Conservation (phyloP, 2,329 filamentous ascomycete genomes). For the Hymenoscyphus scutula region DNA sequence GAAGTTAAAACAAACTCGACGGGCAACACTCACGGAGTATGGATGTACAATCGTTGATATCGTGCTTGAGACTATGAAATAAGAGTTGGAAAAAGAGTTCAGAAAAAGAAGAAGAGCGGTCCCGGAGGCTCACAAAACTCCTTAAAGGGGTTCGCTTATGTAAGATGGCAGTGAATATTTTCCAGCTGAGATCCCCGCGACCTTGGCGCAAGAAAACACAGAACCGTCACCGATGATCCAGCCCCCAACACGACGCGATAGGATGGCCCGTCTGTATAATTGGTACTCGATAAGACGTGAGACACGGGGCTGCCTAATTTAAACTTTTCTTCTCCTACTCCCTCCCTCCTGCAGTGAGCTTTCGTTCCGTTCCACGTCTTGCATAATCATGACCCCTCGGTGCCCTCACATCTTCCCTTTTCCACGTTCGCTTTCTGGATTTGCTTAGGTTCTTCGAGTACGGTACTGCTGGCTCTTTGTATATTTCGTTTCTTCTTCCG, state of each 20-base stretch:
- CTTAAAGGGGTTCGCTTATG: background rate
- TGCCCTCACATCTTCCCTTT: background rate
- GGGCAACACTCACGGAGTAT: no score
- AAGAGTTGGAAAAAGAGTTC: background rate
- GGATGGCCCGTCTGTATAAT: background rate
- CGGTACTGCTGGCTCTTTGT: background rate
- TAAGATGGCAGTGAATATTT: background rate
- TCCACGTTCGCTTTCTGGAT: background rate
- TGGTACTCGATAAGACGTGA: background rate
- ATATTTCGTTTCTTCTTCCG: background rate
- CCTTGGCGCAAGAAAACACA: background rate
- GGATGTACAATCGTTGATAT: no score
- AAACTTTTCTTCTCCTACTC: background rate
- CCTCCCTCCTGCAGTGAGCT: background rate
- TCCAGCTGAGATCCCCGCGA: background rate
- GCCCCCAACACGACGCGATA: background rate
- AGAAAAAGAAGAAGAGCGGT: background rate
- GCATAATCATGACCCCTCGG: background rate
- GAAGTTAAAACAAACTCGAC: no score
- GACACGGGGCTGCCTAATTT: background rate
- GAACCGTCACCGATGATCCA: background rate
- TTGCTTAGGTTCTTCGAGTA: background rate
- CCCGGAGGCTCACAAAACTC: background rate
- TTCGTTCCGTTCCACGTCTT: background rate
- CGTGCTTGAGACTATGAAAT: no score